phyloP scores from a whole-genome alignment of 306 rosid species.

The Cucurbita argyrosperma region DNA sequence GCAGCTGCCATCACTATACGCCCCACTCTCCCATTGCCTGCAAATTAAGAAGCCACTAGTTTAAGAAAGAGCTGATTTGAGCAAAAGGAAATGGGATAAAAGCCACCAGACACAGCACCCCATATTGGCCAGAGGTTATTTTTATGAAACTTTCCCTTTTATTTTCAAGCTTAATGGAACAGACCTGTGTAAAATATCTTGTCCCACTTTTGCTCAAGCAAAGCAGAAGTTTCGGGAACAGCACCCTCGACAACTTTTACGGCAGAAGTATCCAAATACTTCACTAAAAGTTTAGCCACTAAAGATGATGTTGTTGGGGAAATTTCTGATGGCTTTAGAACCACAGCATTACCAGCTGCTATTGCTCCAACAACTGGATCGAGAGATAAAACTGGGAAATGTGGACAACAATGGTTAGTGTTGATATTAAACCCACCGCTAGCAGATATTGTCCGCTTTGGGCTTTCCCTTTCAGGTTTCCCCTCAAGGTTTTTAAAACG shows the following conservation, averaged over 20 bases:
- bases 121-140: background rate
- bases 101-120: background rate
- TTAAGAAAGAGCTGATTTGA: background rate
- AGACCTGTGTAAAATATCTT: conserved; percentile 94
- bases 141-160: background rate
- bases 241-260: conserved; percentile 83
- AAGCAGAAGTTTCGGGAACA: conserved; percentile 64
- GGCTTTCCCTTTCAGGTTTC: too few relatives aligned
- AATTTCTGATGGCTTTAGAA: conserved; percentile 88
- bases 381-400: conserved; percentile 61
- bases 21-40: conserved; percentile 72
- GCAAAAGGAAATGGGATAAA: background rate
- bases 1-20: conserved; percentile 95
- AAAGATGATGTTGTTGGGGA: conserved; percentile 84
- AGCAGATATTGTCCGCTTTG: too few relatives aligned
- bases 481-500: too few relatives aligned
- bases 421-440: background rate
- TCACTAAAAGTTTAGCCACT: conserved; percentile 47
- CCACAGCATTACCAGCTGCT: conserved; percentile 93
- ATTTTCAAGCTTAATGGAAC: background rate
- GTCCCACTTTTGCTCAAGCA: conserved; percentile 97
- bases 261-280: conserved; percentile 63
- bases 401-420: background rate
- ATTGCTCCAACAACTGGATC: conserved; percentile 97
- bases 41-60: background rate